These are phyloP conservation scores for Blastobotrys buckinghamii DNA, from an alignment of 1,139 yeast genomes.

Conservation along the genomic window DNA sequence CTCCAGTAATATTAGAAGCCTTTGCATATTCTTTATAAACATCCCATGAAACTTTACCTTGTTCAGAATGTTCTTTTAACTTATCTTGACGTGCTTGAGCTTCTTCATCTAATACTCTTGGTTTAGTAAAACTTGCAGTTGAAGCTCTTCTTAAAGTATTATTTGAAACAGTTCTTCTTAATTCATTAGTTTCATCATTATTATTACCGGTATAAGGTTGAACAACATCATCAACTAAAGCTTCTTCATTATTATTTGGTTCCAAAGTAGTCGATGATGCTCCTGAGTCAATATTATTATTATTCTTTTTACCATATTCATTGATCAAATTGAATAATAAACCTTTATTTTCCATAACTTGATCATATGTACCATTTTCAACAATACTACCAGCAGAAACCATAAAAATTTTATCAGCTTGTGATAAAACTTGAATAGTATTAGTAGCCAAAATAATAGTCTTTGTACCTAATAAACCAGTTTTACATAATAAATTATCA, in stretches of 20 bases:
- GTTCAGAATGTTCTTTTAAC: slow-evolving; percentile 68
- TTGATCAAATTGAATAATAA: slow-evolving; percentile 59
- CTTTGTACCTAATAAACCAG: slow-evolving; percentile 71
- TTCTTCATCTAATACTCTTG: slow-evolving; percentile 32
- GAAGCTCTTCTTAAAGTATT: slow-evolving; percentile 67
- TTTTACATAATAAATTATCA: slow-evolving; percentile 71
- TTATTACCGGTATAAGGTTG: slow-evolving; percentile 7
- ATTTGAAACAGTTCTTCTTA: slow-evolving; percentile 12
- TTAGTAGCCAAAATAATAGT: slow-evolving; percentile 85
- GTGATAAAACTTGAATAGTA: slow-evolving; percentile 74
- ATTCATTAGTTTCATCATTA: not conserved
- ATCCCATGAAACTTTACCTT: slow-evolving; percentile 90
- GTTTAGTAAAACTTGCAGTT: slow-evolving; percentile 46
- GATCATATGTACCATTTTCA: slow-evolving; percentile 70
- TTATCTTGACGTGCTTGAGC: slow-evolving; percentile 27
- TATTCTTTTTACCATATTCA: slow-evolving; percentile 61
- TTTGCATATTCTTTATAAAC: slow-evolving; percentile 78
- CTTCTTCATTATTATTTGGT: not conserved
- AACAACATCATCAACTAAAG: slow-evolving; percentile 3
- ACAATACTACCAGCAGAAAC: slow-evolving; percentile 68
- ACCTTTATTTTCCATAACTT: slow-evolving; percentile 45
- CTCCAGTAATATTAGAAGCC: slow-evolving; percentile 79
- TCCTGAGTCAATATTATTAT: slow-evolving; percentile 5
- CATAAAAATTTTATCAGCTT: slow-evolving; percentile 70
- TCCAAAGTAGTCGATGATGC: slow-evolving; percentile 14